phyloP scores from a whole-genome alignment of 1,284 basidiomycete species.

The Ceratobasidium sp. region DNA sequence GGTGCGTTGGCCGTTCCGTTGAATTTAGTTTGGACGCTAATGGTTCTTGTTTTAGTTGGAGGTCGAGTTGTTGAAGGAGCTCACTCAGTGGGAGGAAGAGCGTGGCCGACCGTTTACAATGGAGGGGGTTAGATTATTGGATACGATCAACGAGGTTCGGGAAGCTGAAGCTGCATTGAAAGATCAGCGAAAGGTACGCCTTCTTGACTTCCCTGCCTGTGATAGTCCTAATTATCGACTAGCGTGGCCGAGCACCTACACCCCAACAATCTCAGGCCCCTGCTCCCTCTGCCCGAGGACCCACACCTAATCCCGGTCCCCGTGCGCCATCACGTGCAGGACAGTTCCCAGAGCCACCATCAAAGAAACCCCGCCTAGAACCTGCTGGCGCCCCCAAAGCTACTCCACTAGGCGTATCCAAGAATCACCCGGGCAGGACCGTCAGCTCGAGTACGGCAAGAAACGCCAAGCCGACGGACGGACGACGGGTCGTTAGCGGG shows the following conservation, averaged over 20 bases:
- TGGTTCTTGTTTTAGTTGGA: constrained; percentile 67
- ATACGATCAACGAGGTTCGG: constrained; percentile 74
- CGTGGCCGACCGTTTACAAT: constrained; percentile 81
- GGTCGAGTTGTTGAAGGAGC: constrained; percentile 77
- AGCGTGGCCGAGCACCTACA: constrained; percentile 27
- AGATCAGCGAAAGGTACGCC: constrained; percentile 66
- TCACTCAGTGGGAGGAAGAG: constrained; percentile 89
- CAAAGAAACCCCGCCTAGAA: constrained; percentile 16
- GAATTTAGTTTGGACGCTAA: constrained; percentile 12
- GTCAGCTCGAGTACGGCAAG: neutral
- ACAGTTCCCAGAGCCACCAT: constrained; percentile 6
- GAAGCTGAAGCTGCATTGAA: constrained; percentile 68
- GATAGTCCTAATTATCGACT: neutral
- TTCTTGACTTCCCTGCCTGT: neutral
- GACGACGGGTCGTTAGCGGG: neutral
- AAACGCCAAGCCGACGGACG: neutral
- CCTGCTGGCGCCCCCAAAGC: constrained; percentile 22
- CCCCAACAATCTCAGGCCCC: neutral
- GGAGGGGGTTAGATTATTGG: constrained; percentile 82
- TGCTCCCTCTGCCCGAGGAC: neutral
- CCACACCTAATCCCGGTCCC: neutral
- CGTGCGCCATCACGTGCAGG: constrained; percentile 19
- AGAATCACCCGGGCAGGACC: neutral
- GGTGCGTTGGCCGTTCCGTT: constrained; percentile 57
- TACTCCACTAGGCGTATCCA: constrained; percentile 8